Evolutionary conservation across 1,284 basidiomycete genomes (phyloP).

Genomic region (Ceratobasidium sp.): DNA sequence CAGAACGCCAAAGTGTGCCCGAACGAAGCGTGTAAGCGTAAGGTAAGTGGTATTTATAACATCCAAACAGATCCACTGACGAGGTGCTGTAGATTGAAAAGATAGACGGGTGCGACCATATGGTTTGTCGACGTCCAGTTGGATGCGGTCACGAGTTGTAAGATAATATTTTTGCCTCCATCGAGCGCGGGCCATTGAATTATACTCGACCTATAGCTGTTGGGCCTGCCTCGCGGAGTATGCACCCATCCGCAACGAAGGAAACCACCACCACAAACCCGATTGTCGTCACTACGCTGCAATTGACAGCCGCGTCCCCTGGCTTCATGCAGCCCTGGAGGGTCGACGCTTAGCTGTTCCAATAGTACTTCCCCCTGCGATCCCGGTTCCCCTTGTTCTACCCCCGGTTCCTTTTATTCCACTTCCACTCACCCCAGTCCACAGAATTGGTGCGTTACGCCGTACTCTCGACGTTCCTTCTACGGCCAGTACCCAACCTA

Average conservation of each 20-base stretch:
- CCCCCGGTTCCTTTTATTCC: too few relatives aligned
- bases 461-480: too few relatives aligned
- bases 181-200: too few relatives aligned
- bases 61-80: not conserved
- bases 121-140: slow-evolving; percentile 21
- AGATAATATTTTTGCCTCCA: too few relatives aligned
- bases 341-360: too few relatives aligned
- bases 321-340: too few relatives aligned
- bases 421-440: too few relatives aligned
- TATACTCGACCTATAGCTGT: not conserved
- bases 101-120: slow-evolving; percentile 15
- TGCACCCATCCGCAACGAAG: not conserved
- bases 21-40: slow-evolving; percentile 7
- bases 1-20: slow-evolving; percentile 7
- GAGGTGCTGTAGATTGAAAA: not conserved
- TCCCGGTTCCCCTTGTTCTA: too few relatives aligned
- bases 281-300: not conserved
- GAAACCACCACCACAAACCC: slow-evolving; percentile 12
- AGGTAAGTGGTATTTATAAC: not conserved
- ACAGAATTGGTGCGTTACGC: too few relatives aligned
- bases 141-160: slow-evolving; percentile 29
- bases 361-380: too few relatives aligned
- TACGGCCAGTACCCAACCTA: too few relatives aligned
- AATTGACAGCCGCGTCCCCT: too few relatives aligned
- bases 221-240: slow-evolving; percentile 25